A percentile compares a stretch with the other conserved stretches of the same genome.
Conservation (phyloP, 2,329 filamentous ascomycete species). For the Sarocladiaceae sp. region DNA sequence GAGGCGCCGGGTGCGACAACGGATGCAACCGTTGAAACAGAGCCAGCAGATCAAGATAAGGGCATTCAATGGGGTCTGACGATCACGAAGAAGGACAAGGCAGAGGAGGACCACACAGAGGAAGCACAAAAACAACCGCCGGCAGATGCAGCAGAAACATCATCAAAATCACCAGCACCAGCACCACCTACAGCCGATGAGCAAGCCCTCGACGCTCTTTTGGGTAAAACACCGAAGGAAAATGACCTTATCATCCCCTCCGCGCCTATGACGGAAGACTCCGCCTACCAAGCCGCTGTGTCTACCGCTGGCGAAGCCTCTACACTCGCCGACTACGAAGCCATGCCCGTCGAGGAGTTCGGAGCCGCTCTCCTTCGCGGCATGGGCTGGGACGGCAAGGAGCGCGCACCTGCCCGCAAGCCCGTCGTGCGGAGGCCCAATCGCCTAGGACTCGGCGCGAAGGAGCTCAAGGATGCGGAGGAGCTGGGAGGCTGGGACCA, state of each 20-base stretch:
- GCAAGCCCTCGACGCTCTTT: conserved; percentile 60
- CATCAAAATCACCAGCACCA: background rate
- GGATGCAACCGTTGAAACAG: conserved; percentile 20
- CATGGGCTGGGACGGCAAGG: conserved; percentile 86
- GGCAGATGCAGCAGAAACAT: conserved; percentile 10
- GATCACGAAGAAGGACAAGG: conserved; percentile 39
- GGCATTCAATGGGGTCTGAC: conserved; percentile 51
- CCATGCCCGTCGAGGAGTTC: conserved; percentile 90
- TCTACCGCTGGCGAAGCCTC: conserved; percentile 66
- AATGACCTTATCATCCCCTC: conserved; percentile 41
- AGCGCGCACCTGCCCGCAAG: conserved; percentile 52
- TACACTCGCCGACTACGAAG: conserved; percentile 76
- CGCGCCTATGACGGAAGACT: conserved; percentile 48
- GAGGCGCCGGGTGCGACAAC: conserved; percentile 17
- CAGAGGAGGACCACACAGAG: conserved; percentile 26
- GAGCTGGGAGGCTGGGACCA: conserved; percentile 80
- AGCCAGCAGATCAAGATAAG: conserved; percentile 40
- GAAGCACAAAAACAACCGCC: conserved; percentile 12
- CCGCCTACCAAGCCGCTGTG: conserved; percentile 63
- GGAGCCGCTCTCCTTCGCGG: conserved; percentile 83
- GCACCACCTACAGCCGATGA: conserved; percentile 30
- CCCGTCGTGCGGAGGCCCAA: conserved; percentile 61
- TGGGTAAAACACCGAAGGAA: conserved; percentile 44
- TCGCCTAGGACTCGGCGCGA: conserved; percentile 82
- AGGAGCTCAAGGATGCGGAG: conserved; percentile 63